Evolutionary conservation across 441 rosid species (phyloP).

Genomic region (Adansonia gregorii): DNA sequence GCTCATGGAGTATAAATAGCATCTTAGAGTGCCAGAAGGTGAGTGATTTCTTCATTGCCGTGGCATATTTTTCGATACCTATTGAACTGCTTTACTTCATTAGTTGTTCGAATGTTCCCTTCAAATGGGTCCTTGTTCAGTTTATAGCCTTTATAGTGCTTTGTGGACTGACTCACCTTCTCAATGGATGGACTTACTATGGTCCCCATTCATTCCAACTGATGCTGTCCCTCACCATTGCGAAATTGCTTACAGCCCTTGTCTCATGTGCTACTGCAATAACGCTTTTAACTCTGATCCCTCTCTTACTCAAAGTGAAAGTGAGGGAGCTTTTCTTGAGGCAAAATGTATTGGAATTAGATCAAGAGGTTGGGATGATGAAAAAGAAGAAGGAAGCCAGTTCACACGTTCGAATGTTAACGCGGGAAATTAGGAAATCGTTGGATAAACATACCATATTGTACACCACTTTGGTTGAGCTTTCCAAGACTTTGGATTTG

Average conservation of each 20-base stretch:
- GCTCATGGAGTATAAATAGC: conserved; percentile 51
- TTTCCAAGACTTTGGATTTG: conserved; percentile 69
- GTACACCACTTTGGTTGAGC: conserved; percentile 67
- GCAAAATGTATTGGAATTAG: conserved; percentile 73
- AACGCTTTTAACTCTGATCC: conserved; percentile 68
- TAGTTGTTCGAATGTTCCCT: conserved; percentile 70
- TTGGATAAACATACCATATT: conserved; percentile 72
- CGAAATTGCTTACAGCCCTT: conserved; percentile 66
- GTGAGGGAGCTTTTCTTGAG: conserved; percentile 76
- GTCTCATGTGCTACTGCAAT: conserved; percentile 76
- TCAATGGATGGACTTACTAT: conserved; percentile 71
- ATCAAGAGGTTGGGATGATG: conserved; percentile 78
- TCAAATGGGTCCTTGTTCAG: conserved; percentile 76
- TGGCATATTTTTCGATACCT: conserved; percentile 78
- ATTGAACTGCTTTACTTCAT: conserved; percentile 77
- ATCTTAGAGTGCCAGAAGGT: conserved; percentile 69
- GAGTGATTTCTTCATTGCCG: conserved; percentile 75
- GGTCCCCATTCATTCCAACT: conserved; percentile 74
- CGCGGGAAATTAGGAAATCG: conserved; percentile 66
- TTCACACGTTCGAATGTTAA: conserved; percentile 71
- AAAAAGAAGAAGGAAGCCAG: conserved; percentile 73
- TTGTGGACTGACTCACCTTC: conserved; percentile 74
- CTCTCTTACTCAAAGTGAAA: conserved; percentile 65
- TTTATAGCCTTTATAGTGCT: conserved; percentile 76
- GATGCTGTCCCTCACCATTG: conserved; percentile 64